These are phyloP conservation scores for Lodderomyces elongisporus DNA, from an alignment of 1,139 yeast genomes.

Conservation along the genomic window DNA sequence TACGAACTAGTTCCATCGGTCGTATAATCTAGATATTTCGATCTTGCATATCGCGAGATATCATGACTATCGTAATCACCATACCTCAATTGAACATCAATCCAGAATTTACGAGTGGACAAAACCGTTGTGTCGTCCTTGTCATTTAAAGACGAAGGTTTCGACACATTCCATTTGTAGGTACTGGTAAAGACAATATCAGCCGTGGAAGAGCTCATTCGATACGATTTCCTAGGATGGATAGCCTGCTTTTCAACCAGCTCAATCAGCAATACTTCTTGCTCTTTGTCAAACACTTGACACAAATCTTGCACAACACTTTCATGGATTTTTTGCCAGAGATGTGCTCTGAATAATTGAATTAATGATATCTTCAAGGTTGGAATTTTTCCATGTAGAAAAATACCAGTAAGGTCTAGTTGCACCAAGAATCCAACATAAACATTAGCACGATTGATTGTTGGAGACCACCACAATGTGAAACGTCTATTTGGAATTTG, in stretches of 20 bases:
- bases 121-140: constrained; percentile 47
- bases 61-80: constrained; percentile 99
- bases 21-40: constrained; percentile 90
- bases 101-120: constrained; percentile 80
- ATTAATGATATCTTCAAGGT: constrained; percentile 91
- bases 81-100: constrained; percentile 90
- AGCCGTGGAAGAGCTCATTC: constrained; percentile 94
- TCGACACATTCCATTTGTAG: constrained; percentile 78
- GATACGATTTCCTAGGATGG: constrained; percentile 95
- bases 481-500: constrained; percentile 97
- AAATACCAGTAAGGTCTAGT: constrained; percentile 92
- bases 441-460: constrained; percentile 95
- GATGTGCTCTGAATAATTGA: constrained; percentile 95
- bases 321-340: constrained; percentile 99
- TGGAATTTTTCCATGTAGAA: constrained; percentile 96
- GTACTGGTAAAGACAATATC: constrained; percentile 77
- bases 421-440: constrained; percentile 97
- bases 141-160: constrained; percentile 74
- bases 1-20: constrained; percentile 80
- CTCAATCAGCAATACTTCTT: constrained; percentile 79
- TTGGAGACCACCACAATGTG: constrained; percentile 99
- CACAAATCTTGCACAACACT: constrained; percentile 89
- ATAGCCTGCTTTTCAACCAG: constrained; percentile 86
- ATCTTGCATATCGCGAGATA: constrained; percentile 87
- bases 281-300: constrained; percentile 84